Base-by-base conservation (phyloP, 768 basidiomycete genomes). In the Amanita rubescens region DNA sequence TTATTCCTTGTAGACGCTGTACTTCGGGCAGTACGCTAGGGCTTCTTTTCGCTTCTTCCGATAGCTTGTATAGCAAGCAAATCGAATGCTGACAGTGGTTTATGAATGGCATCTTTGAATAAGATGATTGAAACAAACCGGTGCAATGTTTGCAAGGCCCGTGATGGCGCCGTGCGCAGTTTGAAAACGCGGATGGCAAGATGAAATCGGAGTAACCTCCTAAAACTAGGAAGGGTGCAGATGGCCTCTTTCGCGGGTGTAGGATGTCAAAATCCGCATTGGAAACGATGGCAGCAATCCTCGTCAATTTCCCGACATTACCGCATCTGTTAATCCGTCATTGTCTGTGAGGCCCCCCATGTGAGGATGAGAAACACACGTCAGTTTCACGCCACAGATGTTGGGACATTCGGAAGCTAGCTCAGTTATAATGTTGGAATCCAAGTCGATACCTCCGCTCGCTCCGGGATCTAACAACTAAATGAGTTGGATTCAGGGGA, bases 161-260 rank as follows among this genome's bases (percentile, higher is more conserved):
- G 88, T 92, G 64, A 95, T 95, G 45, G 90, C 91, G 44, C 94
- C 94, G 60, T 94, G 85, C 2, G 78, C 91, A n/a, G 57, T 84
- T 82, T 27, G 78, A 85, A 62, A 81, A 83, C 2, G 79, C 66
- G 5, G 90, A 80, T 3, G 93, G 82, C 32, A 86, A 71, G 54
- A 95, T 65, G 68, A 92, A 91, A 71, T 96, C 94, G 56, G 78
- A 74, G 67, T 80, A 96, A 8, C 93, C 94, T 37, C 90, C 91
- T 19, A 94, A 73, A 32, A 93, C 89, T 45, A 93, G 71, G 75
- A 96, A 95, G 15, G 85, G 84, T 0, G 80, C 79, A 25, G 75
- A 68, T 19, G 73, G 62, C 62, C 81, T 79, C 70, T 80, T 84
- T 64, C 90, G 84, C 41, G 91, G 89, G 68, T 85, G 72, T 32